These are phyloP conservation scores for Fusarium guadeloupense DNA, from an alignment of 2,329 filamentous ascomycete genomes.

Conservation along the genomic window DNA sequence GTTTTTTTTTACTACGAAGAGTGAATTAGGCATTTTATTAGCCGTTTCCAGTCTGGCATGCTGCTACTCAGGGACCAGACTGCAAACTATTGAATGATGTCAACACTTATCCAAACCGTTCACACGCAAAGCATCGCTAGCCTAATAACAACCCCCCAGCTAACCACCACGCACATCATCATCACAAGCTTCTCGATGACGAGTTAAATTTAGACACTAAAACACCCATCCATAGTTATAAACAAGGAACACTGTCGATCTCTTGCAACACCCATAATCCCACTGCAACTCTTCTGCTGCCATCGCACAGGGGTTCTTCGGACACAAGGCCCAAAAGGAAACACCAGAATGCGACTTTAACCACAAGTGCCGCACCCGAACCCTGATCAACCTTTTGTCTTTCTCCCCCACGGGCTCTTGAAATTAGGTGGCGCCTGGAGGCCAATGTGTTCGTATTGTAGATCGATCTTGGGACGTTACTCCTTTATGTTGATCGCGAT, in stretches of 20 bases:
- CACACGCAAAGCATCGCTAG: neutral
- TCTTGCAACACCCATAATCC: neutral
- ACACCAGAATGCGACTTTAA: neutral
- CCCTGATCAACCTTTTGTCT: conserved; percentile 2
- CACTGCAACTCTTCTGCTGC: conserved; percentile 2
- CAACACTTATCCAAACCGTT: neutral
- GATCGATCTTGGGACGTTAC: conserved; percentile 19
- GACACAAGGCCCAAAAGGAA: conserved; percentile 1
- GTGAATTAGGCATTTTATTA: no score
- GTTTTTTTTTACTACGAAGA: no score
- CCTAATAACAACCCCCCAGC: neutral
- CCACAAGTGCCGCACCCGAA: neutral
- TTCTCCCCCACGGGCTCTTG: conserved; percentile 15
- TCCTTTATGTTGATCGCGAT: conserved; percentile 1
- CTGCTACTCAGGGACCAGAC: neutral
- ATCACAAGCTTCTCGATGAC: neutral
- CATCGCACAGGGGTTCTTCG: conserved; percentile 3
- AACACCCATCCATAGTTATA: conserved; percentile 2
- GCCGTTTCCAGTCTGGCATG: no score
- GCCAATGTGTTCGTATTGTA: conserved; percentile 1
- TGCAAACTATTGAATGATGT: neutral
- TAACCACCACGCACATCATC: conserved; percentile 1
- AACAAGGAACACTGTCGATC: conserved; percentile 16
- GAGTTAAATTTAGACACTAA: neutral
- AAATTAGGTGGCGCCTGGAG: conserved; percentile 37